Base-by-base conservation (phyloP, 2,329 filamentous ascomycete genomes). In the Chalaropsis thielavioides region DNA sequence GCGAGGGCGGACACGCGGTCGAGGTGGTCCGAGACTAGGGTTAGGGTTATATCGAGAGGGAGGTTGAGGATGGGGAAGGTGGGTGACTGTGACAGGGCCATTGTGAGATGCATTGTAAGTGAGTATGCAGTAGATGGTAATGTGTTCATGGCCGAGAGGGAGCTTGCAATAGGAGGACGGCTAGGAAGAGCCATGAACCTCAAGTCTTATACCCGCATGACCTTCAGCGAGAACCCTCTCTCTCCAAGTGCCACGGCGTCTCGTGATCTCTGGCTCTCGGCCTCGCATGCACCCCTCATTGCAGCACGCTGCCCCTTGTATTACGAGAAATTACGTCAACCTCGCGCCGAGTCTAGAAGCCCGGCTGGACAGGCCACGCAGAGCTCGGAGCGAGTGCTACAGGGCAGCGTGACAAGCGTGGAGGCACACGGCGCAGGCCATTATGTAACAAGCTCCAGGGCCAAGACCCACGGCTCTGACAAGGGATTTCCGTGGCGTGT, bases 41-140 rank as follows among this genome's bases (percentile, higher is more conserved):
- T 41, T 24, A 62, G 56, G 49, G 58, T 41, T 40, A 67, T 35
- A 19, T 67, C 66, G 27, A 67, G 56, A 17, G 66, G 66, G 17
- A 67, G 63, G 24, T 61, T 54, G 13, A 67, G 49, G 24, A 67
- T 40, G 22, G 62, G 62, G 19, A 64, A 64, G 4, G 43, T 10
- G 13, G 44, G n/a, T 13, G 54, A n/a, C 10, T n/a, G n/a, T 38
- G 56, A 17, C 24, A 56, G 40, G 6, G 54, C 15, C 41, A 61
- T 51, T 35, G 38, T 64, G 24, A 15, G 46, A 19, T 24, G 35
- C 35, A 27, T 58, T 56, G 22, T 31, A 43, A 15, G 41, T 59
- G 54, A 31, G 41, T 58, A 46, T 31, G 41, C 41, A 41, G 8
- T 41, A 41, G 19, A 44, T 17, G 13, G 58, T 40, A 31, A n/a